phyloP scores from a whole-genome alignment of 352 stramenopile species.

The Globisporangium barbulae region DNA sequence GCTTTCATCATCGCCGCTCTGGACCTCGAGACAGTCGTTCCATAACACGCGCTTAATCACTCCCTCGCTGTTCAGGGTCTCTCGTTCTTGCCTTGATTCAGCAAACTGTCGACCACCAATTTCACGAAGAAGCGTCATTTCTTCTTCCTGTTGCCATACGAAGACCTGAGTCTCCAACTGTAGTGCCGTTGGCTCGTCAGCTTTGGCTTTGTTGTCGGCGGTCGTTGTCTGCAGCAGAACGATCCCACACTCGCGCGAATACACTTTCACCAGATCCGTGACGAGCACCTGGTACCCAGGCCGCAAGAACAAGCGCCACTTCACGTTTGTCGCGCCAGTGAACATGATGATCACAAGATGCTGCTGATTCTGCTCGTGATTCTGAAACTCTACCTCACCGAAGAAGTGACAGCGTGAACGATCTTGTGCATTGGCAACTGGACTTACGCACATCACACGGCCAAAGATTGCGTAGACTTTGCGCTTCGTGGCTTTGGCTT shows the following conservation, averaged over 20 bases:
- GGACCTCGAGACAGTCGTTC: slow-evolving; percentile 44
- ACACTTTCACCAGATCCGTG: slow-evolving; percentile 65
- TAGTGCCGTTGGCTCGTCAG: not conserved
- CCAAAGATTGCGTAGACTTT: slow-evolving; percentile 45
- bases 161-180: slow-evolving; percentile 23
- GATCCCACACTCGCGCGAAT: slow-evolving; percentile 51
- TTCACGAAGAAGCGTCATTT: not conserved
- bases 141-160: slow-evolving; percentile 20
- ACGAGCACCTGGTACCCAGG: slow-evolving; percentile 40
- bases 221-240: slow-evolving; percentile 56
- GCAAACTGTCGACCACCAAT: not conserved
- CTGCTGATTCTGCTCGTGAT: not conserved
- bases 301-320: slow-evolving; percentile 46
- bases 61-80: slow-evolving; percentile 30
- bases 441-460: slow-evolving; percentile 46
- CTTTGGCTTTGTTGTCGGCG: not conserved
- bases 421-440: slow-evolving; percentile 45
- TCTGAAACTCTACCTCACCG: slow-evolving; percentile 44
- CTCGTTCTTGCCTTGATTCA: slow-evolving; percentile 5
- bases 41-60: slow-evolving; percentile 29
- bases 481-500: slow-evolving; percentile 28
- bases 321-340: slow-evolving; percentile 26
- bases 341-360: slow-evolving; percentile 54
- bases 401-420: slow-evolving; percentile 51
- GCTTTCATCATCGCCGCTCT: slow-evolving; percentile 5